Evolutionary conservation across 2,329 filamentous ascomycete species (phyloP).

Genomic region (Bisporella sp.): DNA sequence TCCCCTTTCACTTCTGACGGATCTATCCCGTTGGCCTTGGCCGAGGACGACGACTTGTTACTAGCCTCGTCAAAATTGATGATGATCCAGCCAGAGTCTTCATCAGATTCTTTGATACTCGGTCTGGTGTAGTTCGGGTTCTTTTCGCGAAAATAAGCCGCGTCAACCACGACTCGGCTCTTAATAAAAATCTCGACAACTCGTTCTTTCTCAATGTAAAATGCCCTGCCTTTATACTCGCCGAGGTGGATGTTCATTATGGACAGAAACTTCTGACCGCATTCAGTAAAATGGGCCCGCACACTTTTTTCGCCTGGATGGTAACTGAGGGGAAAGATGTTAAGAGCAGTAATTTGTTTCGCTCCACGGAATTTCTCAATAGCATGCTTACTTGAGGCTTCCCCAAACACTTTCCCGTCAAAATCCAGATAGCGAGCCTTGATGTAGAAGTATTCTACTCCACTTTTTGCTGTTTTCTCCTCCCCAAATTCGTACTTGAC

Average conservation of each 20-base stretch:
- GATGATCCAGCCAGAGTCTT: neutral
- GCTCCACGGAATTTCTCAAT: constrained; percentile 13
- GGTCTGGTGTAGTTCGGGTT: constrained; percentile 19
- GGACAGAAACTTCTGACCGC: constrained; percentile 23
- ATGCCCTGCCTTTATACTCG: too few species aligned
- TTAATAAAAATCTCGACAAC: too few species aligned
- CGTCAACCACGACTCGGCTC: too few species aligned
- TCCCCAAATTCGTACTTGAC: constrained; percentile 17
- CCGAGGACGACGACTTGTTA: too few species aligned
- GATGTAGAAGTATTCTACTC: constrained; percentile 10
- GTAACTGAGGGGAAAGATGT: constrained; percentile 26
- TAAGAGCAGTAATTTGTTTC: constrained; percentile 21
- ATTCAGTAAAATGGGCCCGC: constrained; percentile 19
- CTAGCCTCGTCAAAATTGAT: neutral
- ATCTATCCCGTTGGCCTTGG: neutral
- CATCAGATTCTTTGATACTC: neutral
- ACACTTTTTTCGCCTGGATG: constrained; percentile 17
- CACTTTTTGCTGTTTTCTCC: constrained; percentile 11
- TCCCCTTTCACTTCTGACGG: neutral
- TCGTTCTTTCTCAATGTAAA: too few species aligned
- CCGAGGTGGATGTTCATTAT: constrained; percentile 23
- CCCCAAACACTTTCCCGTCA: constrained; percentile 21
- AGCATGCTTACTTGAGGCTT: constrained; percentile 16
- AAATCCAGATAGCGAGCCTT: constrained; percentile 16
- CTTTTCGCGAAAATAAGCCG: constrained; percentile 17